phyloP scores from a whole-genome alignment of 176 grass and related monocot species.

The Puccinellia tenuiflora region DNA sequence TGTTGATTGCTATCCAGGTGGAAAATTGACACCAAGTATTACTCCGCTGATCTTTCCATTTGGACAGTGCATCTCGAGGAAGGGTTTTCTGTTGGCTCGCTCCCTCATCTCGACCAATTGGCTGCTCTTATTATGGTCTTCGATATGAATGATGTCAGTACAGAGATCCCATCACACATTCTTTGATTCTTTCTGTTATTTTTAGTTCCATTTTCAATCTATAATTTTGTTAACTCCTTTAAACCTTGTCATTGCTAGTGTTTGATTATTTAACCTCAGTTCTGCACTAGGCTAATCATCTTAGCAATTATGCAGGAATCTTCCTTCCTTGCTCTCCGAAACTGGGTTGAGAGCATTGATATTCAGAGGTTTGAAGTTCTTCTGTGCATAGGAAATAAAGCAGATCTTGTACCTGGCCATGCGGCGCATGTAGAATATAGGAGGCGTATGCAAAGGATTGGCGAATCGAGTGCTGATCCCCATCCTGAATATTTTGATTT shows the following conservation, averaged over 20 bases:
- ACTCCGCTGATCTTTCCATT: slow-evolving; percentile 76
- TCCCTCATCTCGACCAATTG: slow-evolving; percentile 51
- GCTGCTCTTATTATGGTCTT: slow-evolving; percentile 88
- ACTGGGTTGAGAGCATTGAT: slow-evolving; percentile 70
- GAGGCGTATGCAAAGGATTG: slow-evolving; percentile 51
- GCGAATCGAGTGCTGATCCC: slow-evolving; percentile 56
- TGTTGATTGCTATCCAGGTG: slow-evolving; percentile 53
- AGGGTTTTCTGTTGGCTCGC: slow-evolving; percentile 59
- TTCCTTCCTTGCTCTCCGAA: slow-evolving; percentile 56
- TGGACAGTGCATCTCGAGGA: slow-evolving; percentile 70
- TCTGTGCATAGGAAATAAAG: slow-evolving; percentile 94
- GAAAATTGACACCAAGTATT: slow-evolving; percentile 94
- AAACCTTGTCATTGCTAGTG: neutral
- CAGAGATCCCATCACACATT: neutral
- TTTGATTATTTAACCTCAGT: neutral
- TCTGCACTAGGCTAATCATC: neutral
- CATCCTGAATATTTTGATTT: slow-evolving; percentile 72
- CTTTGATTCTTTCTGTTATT: neutral
- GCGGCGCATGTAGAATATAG: slow-evolving; percentile 69
- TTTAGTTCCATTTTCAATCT: neutral
- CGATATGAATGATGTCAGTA: slow-evolving; percentile 73
- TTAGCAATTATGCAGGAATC: slow-evolving; percentile 60
- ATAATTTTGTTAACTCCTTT: neutral
- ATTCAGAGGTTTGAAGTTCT: slow-evolving; percentile 83
- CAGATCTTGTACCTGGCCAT: slow-evolving; percentile 80